Conservation (phyloP, 2,329 filamentous ascomycete species). For the Exophiala calicioides region DNA sequence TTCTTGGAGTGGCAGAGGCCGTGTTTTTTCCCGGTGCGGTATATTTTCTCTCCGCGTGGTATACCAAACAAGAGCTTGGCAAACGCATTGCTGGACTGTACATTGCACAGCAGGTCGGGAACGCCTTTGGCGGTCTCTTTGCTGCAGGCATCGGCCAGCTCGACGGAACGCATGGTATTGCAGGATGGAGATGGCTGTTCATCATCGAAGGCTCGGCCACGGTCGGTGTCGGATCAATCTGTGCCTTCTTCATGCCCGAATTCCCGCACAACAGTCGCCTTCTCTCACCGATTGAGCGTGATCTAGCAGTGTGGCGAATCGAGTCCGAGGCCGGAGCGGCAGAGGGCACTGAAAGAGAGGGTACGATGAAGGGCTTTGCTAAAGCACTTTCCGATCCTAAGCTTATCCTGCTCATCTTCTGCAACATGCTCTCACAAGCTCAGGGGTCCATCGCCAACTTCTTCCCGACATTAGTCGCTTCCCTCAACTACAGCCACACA, state of each 20-base stretch:
- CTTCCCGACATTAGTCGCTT: no score
- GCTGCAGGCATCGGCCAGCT: slow-evolving; percentile 67
- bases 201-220: slow-evolving; percentile 56
- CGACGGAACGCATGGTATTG: slow-evolving; percentile 50
- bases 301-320: slow-evolving; percentile 61
- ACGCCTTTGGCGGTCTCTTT: slow-evolving; percentile 69
- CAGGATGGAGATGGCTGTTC: slow-evolving; percentile 64
- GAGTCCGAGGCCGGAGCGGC: no score
- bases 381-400: slow-evolving; percentile 24
- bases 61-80: slow-evolving; percentile 50
- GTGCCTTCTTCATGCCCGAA: slow-evolving; percentile 61
- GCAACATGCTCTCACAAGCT: no score
- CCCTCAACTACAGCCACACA: neutral
- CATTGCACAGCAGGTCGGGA: slow-evolving; percentile 65
- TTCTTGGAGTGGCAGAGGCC: no score
- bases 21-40: no score
- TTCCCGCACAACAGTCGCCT: slow-evolving; percentile 64
- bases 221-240: slow-evolving; percentile 42
- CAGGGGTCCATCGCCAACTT: no score
- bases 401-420: neutral
- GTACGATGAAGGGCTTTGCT: no score
- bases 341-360: no score
- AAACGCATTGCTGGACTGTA: slow-evolving; percentile 37
- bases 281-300: slow-evolving; percentile 60
- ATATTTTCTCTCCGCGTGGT: no score